Base-by-base conservation (phyloP, 768 basidiomycete species). In the Boletus rex-veris region DNA sequence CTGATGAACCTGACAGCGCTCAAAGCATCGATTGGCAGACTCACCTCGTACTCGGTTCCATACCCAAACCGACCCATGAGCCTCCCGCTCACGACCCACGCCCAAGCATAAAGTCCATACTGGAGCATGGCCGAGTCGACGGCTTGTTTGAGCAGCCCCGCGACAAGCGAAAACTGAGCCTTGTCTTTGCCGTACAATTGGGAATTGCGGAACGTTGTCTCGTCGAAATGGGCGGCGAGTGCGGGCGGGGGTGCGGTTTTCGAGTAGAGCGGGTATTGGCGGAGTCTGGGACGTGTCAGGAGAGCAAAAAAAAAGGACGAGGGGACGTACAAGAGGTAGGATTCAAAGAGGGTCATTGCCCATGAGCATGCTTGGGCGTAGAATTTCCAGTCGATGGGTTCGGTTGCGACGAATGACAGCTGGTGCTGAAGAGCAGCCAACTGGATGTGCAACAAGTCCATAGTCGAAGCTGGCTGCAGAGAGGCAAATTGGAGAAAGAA, bases 151-250 rank as follows among this genome's bases (percentile, higher is more conserved):
- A 83, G 88, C 48, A 94, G 58, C 2, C 86, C 83, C 0, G 88
- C 84, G 61, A 90, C 65, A 38, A 96, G 71, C 3, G 86, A 82
- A 69, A 89, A 95, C 63, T 81, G 80, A 11, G 93, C 90, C 73
- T 97, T 97, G 79, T 93, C 90, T 47, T 80, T 83, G 18, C 93
- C 92, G 73, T 99, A 99, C 39, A 78, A 74, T 69, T 99, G 96
- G 0, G 92, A 94, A 64, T 97, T 97, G 56, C 83, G 77, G 70
- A 95, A 96, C 14, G 83, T 84, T 3, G 86, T 81, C 10, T 73
- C 66, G 15, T 80, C 77, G 61, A 95, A 85, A 66, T 92, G 86
- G 2, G 71, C 70, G 4, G 81, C 83, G 4, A 97, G 80, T 4
- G 81, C 83, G 3, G 80, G 65, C 1, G 92, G 92, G 0, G 90